Conservation (phyloP, 2,329 filamentous ascomycete species). For the Fusarium metavorans region DNA sequence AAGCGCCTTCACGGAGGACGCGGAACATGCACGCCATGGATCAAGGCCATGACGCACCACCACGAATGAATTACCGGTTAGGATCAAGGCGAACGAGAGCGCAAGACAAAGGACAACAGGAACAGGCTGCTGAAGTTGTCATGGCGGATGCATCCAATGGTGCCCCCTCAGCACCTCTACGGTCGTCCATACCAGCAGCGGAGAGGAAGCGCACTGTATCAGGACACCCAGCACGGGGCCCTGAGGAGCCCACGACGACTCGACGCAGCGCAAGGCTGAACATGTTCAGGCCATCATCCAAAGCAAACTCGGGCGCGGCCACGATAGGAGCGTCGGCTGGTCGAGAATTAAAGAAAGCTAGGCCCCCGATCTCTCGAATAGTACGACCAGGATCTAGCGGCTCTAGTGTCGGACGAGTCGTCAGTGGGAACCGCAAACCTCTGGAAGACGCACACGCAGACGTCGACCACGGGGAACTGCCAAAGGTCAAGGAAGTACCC, state of each 20-base stretch:
- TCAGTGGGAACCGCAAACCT: slow-evolving; percentile 90
- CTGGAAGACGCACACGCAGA: slow-evolving; percentile 75
- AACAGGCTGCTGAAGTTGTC: slow-evolving; percentile 52
- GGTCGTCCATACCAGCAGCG: slow-evolving; percentile 57
- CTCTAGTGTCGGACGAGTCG: slow-evolving; percentile 83
- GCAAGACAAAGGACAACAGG: slow-evolving; percentile 51
- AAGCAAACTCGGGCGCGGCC: slow-evolving; percentile 69
- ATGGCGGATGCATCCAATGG: slow-evolving; percentile 56
- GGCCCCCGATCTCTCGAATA: slow-evolving; percentile 75
- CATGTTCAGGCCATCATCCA: slow-evolving; percentile 76
- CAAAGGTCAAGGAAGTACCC: slow-evolving; percentile 58
- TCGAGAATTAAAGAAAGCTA: slow-evolving; percentile 86
- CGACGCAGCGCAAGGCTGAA: slow-evolving; percentile 78
- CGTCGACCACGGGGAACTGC: slow-evolving; percentile 73
- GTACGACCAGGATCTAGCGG: slow-evolving; percentile 74
- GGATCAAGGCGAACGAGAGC: slow-evolving; percentile 58
- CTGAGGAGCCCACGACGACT: slow-evolving; percentile 68
- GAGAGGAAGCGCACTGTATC: slow-evolving; percentile 94
- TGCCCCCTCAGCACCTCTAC: slow-evolving; percentile 51
- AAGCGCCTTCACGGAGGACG: slow-evolving; percentile 65
- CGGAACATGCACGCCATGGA: slow-evolving; percentile 67
- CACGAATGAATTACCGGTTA: slow-evolving; percentile 72
- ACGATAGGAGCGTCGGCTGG: slow-evolving; percentile 69
- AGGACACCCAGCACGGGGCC: slow-evolving; percentile 74
- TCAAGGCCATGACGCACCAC: slow-evolving; percentile 67